Conservation (phyloP, 78 protist species). For the Acrasis kona region DNA sequence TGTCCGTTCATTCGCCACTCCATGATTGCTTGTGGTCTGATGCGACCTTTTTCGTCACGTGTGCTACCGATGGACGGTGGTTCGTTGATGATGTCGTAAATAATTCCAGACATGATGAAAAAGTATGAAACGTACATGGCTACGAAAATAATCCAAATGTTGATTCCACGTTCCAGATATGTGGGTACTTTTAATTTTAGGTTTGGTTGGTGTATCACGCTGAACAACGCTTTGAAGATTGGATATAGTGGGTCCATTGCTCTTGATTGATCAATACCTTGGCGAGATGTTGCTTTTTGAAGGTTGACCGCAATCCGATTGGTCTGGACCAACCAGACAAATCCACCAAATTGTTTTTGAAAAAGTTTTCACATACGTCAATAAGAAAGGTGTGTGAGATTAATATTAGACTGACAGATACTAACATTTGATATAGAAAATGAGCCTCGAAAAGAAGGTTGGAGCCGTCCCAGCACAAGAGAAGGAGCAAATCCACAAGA, state of each 20-base stretch:
- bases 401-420: not conserved
- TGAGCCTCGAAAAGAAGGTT: not conserved
- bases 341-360: too few relatives aligned
- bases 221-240: not conserved
- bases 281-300: too few relatives aligned
- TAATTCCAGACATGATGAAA: constrained; percentile 4
- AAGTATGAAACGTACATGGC: constrained; percentile 3
- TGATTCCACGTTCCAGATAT: not conserved
- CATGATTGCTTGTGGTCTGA: constrained; percentile 9
- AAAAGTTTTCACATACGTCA: too few relatives aligned
- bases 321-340: too few relatives aligned
- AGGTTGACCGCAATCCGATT: too few relatives aligned
- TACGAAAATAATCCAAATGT: not conserved
- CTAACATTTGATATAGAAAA: not conserved
- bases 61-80: constrained; percentile 23
- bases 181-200: not conserved
- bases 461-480: not conserved
- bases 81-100: constrained; percentile 13
- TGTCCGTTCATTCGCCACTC: constrained; percentile 18
- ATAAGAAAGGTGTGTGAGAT: too few relatives aligned
- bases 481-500: constrained; percentile 25
- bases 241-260: not conserved
- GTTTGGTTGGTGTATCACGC: not conserved
- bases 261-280: not conserved
- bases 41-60: constrained; percentile 3